These are phyloP conservation scores for Ustilago vetiveriae DNA, from an alignment of 1,284 basidiomycete species.

Conservation along the genomic window DNA sequence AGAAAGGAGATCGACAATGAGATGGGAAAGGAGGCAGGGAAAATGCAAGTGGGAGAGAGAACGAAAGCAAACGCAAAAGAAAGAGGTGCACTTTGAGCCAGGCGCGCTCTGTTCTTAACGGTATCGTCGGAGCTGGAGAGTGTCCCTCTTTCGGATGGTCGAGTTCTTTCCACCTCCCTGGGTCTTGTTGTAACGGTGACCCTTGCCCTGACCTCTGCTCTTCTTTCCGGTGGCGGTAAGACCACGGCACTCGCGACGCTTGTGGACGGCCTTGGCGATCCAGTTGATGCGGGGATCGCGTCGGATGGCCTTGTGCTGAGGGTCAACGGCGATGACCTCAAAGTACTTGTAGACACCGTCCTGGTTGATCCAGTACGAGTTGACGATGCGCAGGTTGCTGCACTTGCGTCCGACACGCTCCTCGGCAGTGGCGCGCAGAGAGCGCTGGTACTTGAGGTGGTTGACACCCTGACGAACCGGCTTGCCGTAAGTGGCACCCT, in stretches of 20 bases:
- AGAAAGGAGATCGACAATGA: no score
- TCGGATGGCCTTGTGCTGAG: conserved; percentile 87
- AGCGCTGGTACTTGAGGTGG: conserved; percentile 97
- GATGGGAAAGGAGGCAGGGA: no score
- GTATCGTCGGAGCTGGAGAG: conserved; percentile 94
- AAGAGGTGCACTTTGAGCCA: neutral
- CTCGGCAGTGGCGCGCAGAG: conserved; percentile 91
- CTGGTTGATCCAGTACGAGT: conserved; percentile 99
- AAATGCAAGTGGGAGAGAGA: neutral
- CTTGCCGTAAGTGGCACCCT: conserved; percentile 97
- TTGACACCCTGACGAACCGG: conserved; percentile 99
- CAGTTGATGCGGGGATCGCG: conserved; percentile 98
- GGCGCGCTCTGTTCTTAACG: conserved; percentile 73
- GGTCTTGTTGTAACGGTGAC: conserved; percentile 92
- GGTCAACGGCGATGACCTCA: conserved; percentile 98
- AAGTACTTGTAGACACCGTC: conserved; percentile 99
- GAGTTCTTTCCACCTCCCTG: conserved; percentile 76
- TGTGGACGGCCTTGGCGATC: conserved; percentile 98
- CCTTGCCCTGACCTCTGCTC: conserved; percentile 77
- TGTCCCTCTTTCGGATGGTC: conserved; percentile 89
- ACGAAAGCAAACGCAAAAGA: conserved; percentile 1
- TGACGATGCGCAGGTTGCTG: conserved; percentile 87
- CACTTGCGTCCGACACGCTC: conserved; percentile 97
- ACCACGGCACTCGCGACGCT: conserved; percentile 95
- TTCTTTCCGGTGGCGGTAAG: conserved; percentile 96